Evolutionary conservation across 1,284 basidiomycete species (phyloP).

Genomic region (Earliella scabrosa): DNA sequence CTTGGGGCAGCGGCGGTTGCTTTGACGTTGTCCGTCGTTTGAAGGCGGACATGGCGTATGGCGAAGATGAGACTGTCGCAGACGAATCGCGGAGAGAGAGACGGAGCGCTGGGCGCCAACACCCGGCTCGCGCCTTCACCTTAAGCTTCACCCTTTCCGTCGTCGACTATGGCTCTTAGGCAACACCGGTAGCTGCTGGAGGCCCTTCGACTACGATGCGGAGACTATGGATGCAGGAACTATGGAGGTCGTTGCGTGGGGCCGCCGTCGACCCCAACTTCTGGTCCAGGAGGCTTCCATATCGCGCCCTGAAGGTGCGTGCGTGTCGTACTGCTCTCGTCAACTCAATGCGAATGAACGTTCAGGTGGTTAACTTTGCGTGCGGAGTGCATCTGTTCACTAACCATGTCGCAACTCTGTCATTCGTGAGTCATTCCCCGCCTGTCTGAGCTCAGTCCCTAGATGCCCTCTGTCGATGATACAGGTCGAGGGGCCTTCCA

Average conservation of each 20-base stretch:
- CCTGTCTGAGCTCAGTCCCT: neutral
- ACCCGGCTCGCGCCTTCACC: neutral
- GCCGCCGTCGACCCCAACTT: neutral
- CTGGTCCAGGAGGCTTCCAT: neutral
- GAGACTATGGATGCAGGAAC: too few relatives aligned
- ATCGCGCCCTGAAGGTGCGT: neutral
- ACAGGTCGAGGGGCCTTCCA: constrained; percentile 73
- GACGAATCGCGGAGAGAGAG: neutral
- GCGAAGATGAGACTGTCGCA: neutral
- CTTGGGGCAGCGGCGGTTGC: constrained; percentile 47
- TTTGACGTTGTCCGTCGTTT: constrained; percentile 65
- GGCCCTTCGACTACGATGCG: too few relatives aligned
- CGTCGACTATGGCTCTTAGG: too few relatives aligned
- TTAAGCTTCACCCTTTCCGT: too few relatives aligned
- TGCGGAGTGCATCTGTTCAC: constrained; percentile 62
- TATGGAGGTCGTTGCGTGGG: too few relatives aligned
- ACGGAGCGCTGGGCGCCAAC: neutral
- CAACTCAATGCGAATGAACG: neutral
- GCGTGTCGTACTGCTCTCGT: neutral
- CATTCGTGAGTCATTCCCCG: constrained; percentile 45
- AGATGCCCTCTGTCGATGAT: neutral
- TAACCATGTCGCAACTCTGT: constrained; percentile 61
- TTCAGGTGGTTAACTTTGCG: constrained; percentile 48
- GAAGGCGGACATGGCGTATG: constrained; percentile 78
- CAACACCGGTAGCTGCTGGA: too few relatives aligned